Percentiles rank a stretch among this genome's conserved stretches.
Conservation (phyloP, 2,329 filamentous ascomycete species). For the Ilyonectria sp. region DNA sequence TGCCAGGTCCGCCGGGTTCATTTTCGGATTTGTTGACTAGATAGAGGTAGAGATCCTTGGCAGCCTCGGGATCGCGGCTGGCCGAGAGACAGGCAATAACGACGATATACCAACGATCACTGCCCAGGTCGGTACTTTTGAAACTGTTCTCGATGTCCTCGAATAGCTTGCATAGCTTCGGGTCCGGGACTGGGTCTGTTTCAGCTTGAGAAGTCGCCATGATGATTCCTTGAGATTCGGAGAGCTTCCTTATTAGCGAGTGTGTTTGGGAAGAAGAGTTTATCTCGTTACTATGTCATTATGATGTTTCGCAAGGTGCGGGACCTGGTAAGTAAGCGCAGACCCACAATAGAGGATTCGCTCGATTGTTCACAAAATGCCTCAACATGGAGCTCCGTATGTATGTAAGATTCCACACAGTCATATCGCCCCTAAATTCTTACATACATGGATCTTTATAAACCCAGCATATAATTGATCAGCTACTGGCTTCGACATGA, state of each 20-base stretch:
- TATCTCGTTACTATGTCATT: no score
- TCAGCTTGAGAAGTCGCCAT: slow-evolving; percentile 24
- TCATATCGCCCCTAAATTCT: no score
- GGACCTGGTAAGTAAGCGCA: no score
- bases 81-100: slow-evolving; percentile 37
- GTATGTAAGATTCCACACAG: no score
- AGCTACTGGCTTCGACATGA: neutral
- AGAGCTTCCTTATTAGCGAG: no score
- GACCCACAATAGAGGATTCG: no score
- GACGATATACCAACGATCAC: slow-evolving; percentile 40
- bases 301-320: no score
- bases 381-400: no score
- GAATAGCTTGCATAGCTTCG: slow-evolving; percentile 31
- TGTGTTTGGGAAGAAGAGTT: no score
- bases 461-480: neutral
- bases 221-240: neutral
- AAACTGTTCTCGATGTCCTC: slow-evolving; percentile 34
- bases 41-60: slow-evolving; percentile 39
- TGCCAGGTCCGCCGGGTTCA: slow-evolving; percentile 51
- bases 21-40: slow-evolving; percentile 58
- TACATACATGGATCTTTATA: no score
- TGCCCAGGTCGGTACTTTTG: slow-evolving; percentile 32
- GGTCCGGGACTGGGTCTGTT: slow-evolving; percentile 19
- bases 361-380: no score
- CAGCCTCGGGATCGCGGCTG: slow-evolving; percentile 39